Evolutionary conservation across 805 yeast species (phyloP).

Genomic region (Candida maesae): DNA sequence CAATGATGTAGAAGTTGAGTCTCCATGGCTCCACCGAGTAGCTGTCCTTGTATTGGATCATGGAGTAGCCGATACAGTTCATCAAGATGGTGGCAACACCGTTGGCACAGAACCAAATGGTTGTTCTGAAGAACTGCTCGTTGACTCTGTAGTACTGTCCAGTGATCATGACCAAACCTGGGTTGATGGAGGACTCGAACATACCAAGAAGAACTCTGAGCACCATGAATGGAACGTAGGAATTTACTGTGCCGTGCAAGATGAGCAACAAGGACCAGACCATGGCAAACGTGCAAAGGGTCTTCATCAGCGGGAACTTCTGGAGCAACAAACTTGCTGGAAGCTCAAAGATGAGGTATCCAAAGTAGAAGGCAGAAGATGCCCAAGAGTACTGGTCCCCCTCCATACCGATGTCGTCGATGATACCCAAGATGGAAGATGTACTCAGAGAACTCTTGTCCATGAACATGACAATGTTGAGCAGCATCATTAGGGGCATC

Average conservation of each 20-base stretch:
- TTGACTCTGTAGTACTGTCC: not conserved
- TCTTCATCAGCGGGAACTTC: not conserved
- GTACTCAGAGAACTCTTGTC: slow-evolving; percentile 1
- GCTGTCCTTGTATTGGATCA: not conserved
- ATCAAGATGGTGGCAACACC: slow-evolving; percentile 1
- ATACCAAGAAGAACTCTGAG: not conserved
- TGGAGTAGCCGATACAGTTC: not conserved
- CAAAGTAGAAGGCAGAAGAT: slow-evolving; percentile 1
- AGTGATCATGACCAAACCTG: not conserved
- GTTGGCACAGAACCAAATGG: slow-evolving; percentile 1
- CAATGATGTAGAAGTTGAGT: slow-evolving; percentile 1
- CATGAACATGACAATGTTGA: not conserved
- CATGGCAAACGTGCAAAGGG: not conserved
- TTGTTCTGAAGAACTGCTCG: slow-evolving; percentile 1
- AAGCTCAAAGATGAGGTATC: not conserved
- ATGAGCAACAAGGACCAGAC: not conserved
- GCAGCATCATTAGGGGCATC: not conserved
- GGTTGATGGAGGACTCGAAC: not conserved
- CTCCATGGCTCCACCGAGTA: slow-evolving; percentile 1
- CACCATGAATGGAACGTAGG: not conserved
- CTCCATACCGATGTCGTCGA: not conserved
- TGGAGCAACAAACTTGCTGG: slow-evolving; percentile 4
- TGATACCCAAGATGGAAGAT: not conserved
- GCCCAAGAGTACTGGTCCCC: slow-evolving; percentile 3
- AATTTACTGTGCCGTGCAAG: not conserved